Conservation (phyloP, 2,329 filamentous ascomycete species). For the Fusarium euwallaceae region DNA sequence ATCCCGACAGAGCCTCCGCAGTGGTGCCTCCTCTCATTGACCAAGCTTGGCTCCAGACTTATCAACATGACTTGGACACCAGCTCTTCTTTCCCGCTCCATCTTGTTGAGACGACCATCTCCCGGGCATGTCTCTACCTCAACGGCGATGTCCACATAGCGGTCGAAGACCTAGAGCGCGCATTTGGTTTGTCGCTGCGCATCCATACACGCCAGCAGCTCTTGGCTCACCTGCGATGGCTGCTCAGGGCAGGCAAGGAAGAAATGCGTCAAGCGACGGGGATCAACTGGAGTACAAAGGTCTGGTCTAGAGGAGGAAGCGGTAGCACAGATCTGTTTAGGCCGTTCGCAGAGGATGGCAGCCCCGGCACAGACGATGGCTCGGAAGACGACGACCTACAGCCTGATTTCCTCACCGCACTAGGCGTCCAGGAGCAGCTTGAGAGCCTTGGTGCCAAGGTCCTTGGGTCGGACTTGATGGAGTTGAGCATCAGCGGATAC, state of each 20-base stretch:
- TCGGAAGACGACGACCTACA: background rate
- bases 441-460: conserved; percentile 1
- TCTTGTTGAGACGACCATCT: background rate
- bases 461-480: background rate
- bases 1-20: background rate
- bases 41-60: background rate
- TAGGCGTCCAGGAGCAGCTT: conserved; percentile 7
- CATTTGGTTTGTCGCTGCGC: conserved; percentile 5
- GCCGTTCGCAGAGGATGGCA: background rate
- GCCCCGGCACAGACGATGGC: background rate
- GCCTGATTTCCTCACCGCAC: conserved; percentile 7
- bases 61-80: background rate
- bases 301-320: background rate
- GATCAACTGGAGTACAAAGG: conserved; percentile 1
- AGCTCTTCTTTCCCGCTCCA: conserved; percentile 3
- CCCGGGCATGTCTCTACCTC: background rate
- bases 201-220: background rate
- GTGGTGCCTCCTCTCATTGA: background rate
- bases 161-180: conserved; percentile 1
- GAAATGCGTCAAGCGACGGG: conserved; percentile 6
- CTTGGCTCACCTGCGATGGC: background rate
- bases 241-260: conserved; percentile 2
- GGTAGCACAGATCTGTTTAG: background rate
- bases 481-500: background rate
- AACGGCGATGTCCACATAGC: background rate